Percentiles rank a stretch among this genome's conserved stretches.
These are phyloP conservation scores for Coleophoma crateriformis DNA, from an alignment of 2,329 filamentous ascomycete genomes.

Conservation along the genomic window DNA sequence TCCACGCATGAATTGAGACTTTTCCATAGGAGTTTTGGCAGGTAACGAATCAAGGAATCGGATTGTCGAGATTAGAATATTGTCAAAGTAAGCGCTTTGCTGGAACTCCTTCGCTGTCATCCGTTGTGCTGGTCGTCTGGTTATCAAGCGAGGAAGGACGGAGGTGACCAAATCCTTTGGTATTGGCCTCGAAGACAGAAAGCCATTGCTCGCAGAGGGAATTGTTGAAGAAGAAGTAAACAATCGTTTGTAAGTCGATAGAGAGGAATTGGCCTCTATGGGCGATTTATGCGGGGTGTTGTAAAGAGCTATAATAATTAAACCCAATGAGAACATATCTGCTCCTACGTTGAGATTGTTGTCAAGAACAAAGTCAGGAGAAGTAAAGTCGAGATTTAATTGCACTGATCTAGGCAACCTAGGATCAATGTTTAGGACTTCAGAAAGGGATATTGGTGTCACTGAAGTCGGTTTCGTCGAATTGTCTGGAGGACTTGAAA, in stretches of 20 bases:
- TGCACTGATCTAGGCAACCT: slow-evolving; percentile 78
- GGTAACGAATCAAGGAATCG: slow-evolving; percentile 89
- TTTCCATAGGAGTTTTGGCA: slow-evolving; percentile 86
- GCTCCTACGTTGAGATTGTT: slow-evolving; percentile 77
- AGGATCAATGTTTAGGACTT: slow-evolving; percentile 80
- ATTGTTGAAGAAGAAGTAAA: slow-evolving; percentile 75
- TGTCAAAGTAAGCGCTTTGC: slow-evolving; percentile 93
- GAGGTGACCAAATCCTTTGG: slow-evolving; percentile 71
- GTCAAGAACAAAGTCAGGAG: slow-evolving; percentile 91
- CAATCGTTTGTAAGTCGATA: slow-evolving; percentile 78
- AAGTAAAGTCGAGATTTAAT: slow-evolving; percentile 87
- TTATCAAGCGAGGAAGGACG: slow-evolving; percentile 81
- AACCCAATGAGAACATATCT: slow-evolving; percentile 90
- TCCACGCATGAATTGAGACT: slow-evolving; percentile 85
- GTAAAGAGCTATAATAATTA: slow-evolving; percentile 85
- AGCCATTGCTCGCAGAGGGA: slow-evolving; percentile 78
- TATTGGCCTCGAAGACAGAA: slow-evolving; percentile 71
- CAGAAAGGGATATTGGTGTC: slow-evolving; percentile 73
- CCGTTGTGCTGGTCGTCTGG: slow-evolving; percentile 78
- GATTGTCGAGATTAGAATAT: slow-evolving; percentile 92
- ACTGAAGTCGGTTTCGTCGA: slow-evolving; percentile 72
- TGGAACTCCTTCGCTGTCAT: slow-evolving; percentile 90
- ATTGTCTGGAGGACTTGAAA: slow-evolving; percentile 75
- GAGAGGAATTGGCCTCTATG: slow-evolving; percentile 72
- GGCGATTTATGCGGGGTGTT: slow-evolving; percentile 92